Conservation (phyloP, 2,329 filamentous ascomycete species). For the Alternaria panax region DNA sequence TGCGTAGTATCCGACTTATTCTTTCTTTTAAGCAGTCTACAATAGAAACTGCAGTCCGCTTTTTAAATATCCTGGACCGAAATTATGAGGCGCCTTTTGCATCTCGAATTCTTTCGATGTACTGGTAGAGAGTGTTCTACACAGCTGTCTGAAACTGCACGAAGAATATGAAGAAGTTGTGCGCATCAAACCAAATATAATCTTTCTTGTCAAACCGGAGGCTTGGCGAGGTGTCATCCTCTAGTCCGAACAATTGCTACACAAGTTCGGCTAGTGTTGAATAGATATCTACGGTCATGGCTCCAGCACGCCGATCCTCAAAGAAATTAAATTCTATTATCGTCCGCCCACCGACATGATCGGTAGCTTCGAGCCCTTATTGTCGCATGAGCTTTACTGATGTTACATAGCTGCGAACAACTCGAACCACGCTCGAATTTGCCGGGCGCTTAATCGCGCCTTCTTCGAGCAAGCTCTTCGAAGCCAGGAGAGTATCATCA, state of each 20-base stretch:
- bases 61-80: too few relatives aligned
- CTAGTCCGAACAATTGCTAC: too few relatives aligned
- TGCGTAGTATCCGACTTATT: too few relatives aligned
- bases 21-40: too few relatives aligned
- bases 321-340: too few relatives aligned
- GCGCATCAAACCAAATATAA: slow-evolving; percentile 10
- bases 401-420: slow-evolving; percentile 15
- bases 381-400: background rate
- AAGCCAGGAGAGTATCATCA: slow-evolving; percentile 27
- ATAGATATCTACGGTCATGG: too few relatives aligned
- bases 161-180: slow-evolving; percentile 21
- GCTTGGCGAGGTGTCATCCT: background rate
- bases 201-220: slow-evolving; percentile 19
- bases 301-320: too few relatives aligned
- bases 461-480: slow-evolving; percentile 25
- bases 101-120: background rate
- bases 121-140: background rate
- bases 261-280: too few relatives aligned
- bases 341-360: too few relatives aligned
- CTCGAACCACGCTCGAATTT: slow-evolving; percentile 12
- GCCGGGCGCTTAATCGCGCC: slow-evolving; percentile 14
- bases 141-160: slow-evolving; percentile 13
- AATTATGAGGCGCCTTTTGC: too few relatives aligned
- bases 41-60: too few relatives aligned
- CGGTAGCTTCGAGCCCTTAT: too few relatives aligned